Evolutionary conservation across 75 land plant species (phyloP).

Genomic region (Isoetes taiwanensis): DNA sequence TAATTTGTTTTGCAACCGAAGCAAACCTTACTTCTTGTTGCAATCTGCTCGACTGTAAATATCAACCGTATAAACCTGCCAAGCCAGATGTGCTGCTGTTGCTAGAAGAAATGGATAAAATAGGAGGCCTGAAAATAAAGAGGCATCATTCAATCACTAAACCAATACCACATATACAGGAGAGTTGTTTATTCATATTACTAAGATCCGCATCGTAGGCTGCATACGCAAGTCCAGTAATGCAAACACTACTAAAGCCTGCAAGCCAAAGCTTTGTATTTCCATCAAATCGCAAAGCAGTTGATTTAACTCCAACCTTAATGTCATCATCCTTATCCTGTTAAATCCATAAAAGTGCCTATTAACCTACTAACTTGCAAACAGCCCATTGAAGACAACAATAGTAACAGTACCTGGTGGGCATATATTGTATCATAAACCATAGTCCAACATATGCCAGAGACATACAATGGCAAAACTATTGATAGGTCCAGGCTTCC

Average conservation of each 20-base stretch:
- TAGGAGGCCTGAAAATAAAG: slow-evolving; percentile 62
- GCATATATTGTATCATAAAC: slow-evolving; percentile 98
- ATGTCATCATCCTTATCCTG: slow-evolving; percentile 93
- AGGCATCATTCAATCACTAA: neutral
- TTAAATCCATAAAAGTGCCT: neutral
- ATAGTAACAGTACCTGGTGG: slow-evolving; percentile 53
- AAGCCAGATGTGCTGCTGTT: slow-evolving; percentile 62
- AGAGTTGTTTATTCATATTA: slow-evolving; percentile 9
- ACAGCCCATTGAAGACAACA: neutral
- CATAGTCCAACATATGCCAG: slow-evolving; percentile 95
- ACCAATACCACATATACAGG: neutral
- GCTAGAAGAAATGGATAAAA: slow-evolving; percentile 50
- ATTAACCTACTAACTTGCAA: neutral
- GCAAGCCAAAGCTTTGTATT: slow-evolving; percentile 54
- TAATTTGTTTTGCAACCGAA: neutral
- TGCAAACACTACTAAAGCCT: slow-evolving; percentile 56
- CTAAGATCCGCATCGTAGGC: slow-evolving; percentile 74
- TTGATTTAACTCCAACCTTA: slow-evolving; percentile 92
- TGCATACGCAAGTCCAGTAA: slow-evolving; percentile 52
- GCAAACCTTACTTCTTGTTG: slow-evolving; percentile 51
- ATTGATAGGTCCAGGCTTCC: slow-evolving; percentile 63
- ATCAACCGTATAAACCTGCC: slow-evolving; percentile 82
- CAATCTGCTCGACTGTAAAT: slow-evolving; percentile 67
- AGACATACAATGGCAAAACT: slow-evolving; percentile 64
- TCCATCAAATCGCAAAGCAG: slow-evolving; percentile 83